These are phyloP conservation scores for Tylopilus sp. DNA, from an alignment of 768 basidiomycete genomes.

Conservation along the genomic window DNA sequence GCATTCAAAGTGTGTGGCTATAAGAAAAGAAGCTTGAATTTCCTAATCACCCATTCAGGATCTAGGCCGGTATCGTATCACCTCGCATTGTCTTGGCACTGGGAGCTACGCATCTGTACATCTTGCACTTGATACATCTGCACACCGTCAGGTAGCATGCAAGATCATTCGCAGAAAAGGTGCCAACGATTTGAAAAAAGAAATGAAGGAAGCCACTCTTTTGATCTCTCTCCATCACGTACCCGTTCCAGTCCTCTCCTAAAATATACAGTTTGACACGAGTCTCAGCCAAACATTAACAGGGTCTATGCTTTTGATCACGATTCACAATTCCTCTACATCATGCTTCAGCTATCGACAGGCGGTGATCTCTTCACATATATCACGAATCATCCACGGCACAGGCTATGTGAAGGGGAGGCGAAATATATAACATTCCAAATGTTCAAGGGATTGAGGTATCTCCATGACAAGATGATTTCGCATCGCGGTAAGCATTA, in stretches of 20 bases:
- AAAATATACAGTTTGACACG: not conserved
- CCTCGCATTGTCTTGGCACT: conserved; percentile 73
- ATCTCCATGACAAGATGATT: conserved; percentile 68
- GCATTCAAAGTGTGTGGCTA: conserved; percentile 51
- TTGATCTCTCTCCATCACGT: conserved; percentile 72
- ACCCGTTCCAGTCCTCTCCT: conserved; percentile 18
- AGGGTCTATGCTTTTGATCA: conserved; percentile 69
- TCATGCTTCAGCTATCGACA: conserved; percentile 82
- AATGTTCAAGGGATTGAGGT: conserved; percentile 63
- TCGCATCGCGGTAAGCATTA: conserved; percentile 67
- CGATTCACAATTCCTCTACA: conserved; percentile 65
- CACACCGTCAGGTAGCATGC: conserved; percentile 74
- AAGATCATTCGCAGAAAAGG: conserved; percentile 73
- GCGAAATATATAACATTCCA: conserved; percentile 84
- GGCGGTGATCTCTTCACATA: conserved; percentile 89
- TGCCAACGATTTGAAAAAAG: conserved; percentile 36
- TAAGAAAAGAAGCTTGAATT: not conserved
- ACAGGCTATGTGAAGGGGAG: conserved; percentile 70
- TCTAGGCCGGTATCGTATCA: conserved; percentile 68
- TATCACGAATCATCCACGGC: conserved; percentile 58
- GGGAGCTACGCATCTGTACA: conserved; percentile 84
- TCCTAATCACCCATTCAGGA: conserved; percentile 35
- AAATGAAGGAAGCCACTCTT: conserved; percentile 79
- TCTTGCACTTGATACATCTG: conserved; percentile 63
- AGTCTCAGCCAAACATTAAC: conserved; percentile 75